These are phyloP conservation scores for Aspergillus sparsus DNA, from an alignment of 495 filamentous ascomycete species.

Conservation along the genomic window DNA sequence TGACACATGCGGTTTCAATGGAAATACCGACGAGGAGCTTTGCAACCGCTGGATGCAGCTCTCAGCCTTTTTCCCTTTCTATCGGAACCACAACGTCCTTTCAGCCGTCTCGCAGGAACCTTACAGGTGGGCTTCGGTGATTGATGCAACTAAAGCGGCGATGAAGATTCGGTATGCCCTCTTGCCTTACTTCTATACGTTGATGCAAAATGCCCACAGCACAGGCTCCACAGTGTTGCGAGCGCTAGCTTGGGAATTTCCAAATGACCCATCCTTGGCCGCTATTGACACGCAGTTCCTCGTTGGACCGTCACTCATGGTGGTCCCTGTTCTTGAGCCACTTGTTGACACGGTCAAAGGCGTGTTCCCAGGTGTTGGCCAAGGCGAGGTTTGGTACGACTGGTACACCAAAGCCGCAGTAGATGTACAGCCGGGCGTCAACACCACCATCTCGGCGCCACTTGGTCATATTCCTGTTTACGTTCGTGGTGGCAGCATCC, in stretches of 20 bases:
- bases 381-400: slow-evolving; percentile 75
- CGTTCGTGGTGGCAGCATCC: slow-evolving; percentile 66
- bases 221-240: slow-evolving; percentile 77
- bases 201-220: slow-evolving; percentile 68
- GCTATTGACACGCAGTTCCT: slow-evolving; percentile 74
- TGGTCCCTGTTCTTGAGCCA: slow-evolving; percentile 71
- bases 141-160: slow-evolving; percentile 62
- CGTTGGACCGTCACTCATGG: slow-evolving; percentile 68
- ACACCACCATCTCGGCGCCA: slow-evolving; percentile 72
- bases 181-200: slow-evolving; percentile 81
- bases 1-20: slow-evolving; percentile 78
- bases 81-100: slow-evolving; percentile 77
- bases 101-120: slow-evolving; percentile 70
- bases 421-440: slow-evolving; percentile 56
- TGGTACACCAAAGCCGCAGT: slow-evolving; percentile 69
- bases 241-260: slow-evolving; percentile 82
- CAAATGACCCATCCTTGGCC: slow-evolving; percentile 70
- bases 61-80: slow-evolving; percentile 84
- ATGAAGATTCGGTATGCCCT: slow-evolving; percentile 76
- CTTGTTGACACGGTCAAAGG: slow-evolving; percentile 67
- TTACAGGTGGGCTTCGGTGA: slow-evolving; percentile 71
- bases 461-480: slow-evolving; percentile 79
- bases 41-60: slow-evolving; percentile 89
- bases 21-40: slow-evolving; percentile 71
- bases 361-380: slow-evolving; percentile 71